Evolutionary conservation across 495 filamentous ascomycete species (phyloP), one percentile per base, ranked within the genome.

Genomic region (Penicillium waksmanii): DNA sequence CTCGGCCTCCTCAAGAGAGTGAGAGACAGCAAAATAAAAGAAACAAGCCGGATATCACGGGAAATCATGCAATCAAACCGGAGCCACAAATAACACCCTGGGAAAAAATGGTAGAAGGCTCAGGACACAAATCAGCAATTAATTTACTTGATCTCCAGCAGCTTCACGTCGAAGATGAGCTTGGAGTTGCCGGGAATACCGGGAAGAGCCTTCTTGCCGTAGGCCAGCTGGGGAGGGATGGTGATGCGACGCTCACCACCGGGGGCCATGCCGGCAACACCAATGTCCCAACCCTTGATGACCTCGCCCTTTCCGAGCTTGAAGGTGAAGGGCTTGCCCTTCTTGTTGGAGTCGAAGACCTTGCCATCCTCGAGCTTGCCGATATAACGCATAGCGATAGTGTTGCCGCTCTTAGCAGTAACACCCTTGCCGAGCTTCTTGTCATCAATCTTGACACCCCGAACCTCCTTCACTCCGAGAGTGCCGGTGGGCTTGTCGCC

Each of bases 271-370:
- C 95, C 95, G 57, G 82, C 83, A 61, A 99, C 78, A 73, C 95
- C 95, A 60, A 97, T 86, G 71, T 99, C 96, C 95, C 94, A 97
- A 64, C 95, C 95, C 84, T 96, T 93, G 80, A 99, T 98, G 64
- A 99, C 95, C 70, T 97, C 91, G 57, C 93, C 93, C 72, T 85
- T 85, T 63, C 96, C 95, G 51, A 96, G 83, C 76, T 91, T 94
- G 87, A 98, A 97, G 65, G 80, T 83, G 80, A 99, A 99, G 18
- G 96, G 93, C 77, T 93, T 89, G 64, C 95, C 95, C 80, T 94
- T 96, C 82, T 96, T 98, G 84, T 98, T 98, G 64, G 91, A 77
- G 75, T 98, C 95, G 67, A 99, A 99, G 58, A 93, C 84, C 78
- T 97, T 96, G 74, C 91, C 91, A 73, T 93, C 86, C 68, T 86